Percentiles rank a stretch among this genome's conserved stretches.
phyloP scores from a whole-genome alignment of 2,329 filamentous ascomycete genomes.

The Arthrobotrys entomopaga region DNA sequence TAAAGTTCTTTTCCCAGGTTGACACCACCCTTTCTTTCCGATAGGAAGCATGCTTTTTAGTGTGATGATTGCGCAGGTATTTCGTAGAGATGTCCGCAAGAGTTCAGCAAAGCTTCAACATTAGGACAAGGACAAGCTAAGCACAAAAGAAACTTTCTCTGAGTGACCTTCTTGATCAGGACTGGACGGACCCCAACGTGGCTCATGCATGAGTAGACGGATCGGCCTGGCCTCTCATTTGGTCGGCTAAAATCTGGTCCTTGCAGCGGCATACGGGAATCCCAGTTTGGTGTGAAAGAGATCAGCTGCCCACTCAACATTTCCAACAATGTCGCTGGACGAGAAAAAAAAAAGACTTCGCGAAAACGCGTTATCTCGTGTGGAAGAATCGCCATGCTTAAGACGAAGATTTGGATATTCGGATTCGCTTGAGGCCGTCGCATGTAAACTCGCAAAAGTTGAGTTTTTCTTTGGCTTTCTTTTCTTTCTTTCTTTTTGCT shows the following conservation, averaged over 20 bases:
- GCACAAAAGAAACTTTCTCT: conserved; percentile 5
- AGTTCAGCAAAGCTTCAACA: neutral
- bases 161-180: conserved; percentile 51
- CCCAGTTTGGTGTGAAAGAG: conserved; percentile 52
- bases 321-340: no score
- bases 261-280: conserved; percentile 55
- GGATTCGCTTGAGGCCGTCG: no score
- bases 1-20: conserved; percentile 7
- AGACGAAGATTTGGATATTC: no score
- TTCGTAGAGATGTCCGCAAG: neutral
- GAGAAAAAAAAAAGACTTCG: neutral
- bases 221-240: conserved; percentile 54
- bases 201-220: conserved; percentile 55
- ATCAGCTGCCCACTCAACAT: conserved; percentile 52
- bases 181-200: conserved; percentile 48
- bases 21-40: no score
- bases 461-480: no score
- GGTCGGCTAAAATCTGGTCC: conserved; percentile 56
- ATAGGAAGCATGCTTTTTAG: no score
- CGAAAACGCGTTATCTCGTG: no score
- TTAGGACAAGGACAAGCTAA: conserved; percentile 13
- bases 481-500: no score
- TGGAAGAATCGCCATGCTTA: no score
- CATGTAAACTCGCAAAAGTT: no score
- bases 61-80: neutral